Percentiles rank a stretch among this genome's conserved stretches.
These are phyloP conservation scores for Phytophthora hibernalis DNA, from an alignment of 352 stramenopile genomes.

Conservation along the genomic window DNA sequence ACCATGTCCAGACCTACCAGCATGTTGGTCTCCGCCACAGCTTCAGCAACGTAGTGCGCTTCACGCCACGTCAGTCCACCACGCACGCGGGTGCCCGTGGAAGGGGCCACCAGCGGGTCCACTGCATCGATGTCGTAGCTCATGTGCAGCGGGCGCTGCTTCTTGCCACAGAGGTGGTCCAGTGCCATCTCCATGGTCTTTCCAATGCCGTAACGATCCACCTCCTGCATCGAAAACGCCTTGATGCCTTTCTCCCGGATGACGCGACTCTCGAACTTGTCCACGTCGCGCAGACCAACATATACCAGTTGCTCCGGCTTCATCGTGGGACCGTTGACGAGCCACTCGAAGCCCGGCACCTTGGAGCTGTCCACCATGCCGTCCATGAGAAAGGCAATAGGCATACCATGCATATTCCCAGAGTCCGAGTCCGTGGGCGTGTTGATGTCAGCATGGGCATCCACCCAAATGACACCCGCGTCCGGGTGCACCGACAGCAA, in stretches of 20 bases:
- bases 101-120: conserved; percentile 94
- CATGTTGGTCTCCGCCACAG: conserved; percentile 91
- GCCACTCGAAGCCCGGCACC: conserved; percentile 95
- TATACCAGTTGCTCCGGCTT: conserved; percentile 94
- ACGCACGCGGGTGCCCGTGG: conserved; percentile 95
- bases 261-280: conserved; percentile 89
- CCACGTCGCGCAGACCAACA: conserved; percentile 95
- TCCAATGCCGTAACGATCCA: conserved; percentile 97
- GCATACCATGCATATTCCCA: conserved; percentile 99
- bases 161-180: conserved; percentile 91
- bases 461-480: conserved; percentile 97
- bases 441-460: conserved; percentile 98
- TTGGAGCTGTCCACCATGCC: conserved; percentile 89
- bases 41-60: conserved; percentile 96
- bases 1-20: conserved; percentile 94
- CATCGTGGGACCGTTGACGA: conserved; percentile 80
- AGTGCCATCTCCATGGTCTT: conserved; percentile 97
- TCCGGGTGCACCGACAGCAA: conserved; percentile 92
- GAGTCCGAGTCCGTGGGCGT: conserved; percentile 90
- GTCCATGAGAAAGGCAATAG: conserved; percentile 94
- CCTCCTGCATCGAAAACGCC: conserved; percentile 97
- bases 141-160: conserved; percentile 94
- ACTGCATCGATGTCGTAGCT: conserved; percentile 99
- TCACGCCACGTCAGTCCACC: conserved; percentile 97
- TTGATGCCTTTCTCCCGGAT: conserved; percentile 95